These are phyloP conservation scores for Erodium maritimum DNA, from an alignment of 345 rosid species.

Conservation along the genomic window DNA sequence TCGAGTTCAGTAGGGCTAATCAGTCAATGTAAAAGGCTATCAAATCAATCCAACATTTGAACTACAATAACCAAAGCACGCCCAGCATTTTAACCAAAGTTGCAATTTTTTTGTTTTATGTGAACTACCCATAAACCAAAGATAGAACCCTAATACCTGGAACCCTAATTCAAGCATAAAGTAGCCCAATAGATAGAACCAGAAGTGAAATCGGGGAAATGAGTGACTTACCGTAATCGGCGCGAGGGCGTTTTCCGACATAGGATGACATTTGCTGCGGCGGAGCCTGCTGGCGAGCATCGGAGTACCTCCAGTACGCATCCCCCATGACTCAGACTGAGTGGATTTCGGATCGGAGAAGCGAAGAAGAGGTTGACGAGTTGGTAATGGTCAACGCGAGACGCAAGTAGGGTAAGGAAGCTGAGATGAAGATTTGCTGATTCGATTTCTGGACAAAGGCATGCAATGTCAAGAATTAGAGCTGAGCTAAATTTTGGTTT, in stretches of 20 bases:
- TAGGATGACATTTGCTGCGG: not conserved
- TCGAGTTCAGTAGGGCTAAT: no score
- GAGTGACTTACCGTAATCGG: not conserved
- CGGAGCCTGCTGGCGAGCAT: not conserved
- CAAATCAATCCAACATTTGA: no score
- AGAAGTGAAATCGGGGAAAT: not conserved
- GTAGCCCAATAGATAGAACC: no score
- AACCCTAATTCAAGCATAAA: not conserved
- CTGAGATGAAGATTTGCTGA: not conserved
- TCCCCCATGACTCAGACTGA: not conserved
- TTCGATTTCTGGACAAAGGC: not conserved
- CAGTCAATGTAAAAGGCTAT: no score
- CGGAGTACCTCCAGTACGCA: not conserved
- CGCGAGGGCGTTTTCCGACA: not conserved
- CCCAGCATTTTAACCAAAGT: not conserved
- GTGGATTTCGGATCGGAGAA: no score
- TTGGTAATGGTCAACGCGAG: no score
- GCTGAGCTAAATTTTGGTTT: no score
- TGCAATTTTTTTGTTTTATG: not conserved
- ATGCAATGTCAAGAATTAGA: no score
- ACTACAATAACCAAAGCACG: no score
- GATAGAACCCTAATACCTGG: not conserved
- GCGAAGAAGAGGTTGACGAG: no score
- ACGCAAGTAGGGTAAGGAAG: no score
- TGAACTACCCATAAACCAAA: no score